Conservation (phyloP, 163 green algal species). For the Prototheca stagnorum region DNA sequence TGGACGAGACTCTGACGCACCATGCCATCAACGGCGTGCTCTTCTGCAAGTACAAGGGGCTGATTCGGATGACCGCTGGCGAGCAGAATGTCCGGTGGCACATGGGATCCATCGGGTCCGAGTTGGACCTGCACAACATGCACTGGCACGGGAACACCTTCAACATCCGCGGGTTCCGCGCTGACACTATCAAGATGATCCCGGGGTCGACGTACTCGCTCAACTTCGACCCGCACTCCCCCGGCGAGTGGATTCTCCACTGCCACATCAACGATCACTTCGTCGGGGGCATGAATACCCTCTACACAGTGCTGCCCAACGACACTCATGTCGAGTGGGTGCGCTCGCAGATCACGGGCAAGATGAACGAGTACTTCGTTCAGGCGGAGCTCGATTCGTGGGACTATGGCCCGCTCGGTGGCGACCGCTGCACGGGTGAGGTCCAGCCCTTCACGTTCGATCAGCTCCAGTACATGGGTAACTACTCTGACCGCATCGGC, state of each 20-base stretch:
- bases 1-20: conserved; percentile 27
- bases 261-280: conserved; percentile 42
- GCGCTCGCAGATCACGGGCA: conserved; percentile 11
- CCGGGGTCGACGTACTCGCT: conserved; percentile 5
- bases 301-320: conserved; percentile 18
- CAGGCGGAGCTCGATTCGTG: conserved; percentile 35
- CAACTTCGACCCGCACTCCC: conserved; percentile 15
- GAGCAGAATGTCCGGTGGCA: conserved; percentile 46
- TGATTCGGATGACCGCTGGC: conserved; percentile 14
- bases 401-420: conserved; percentile 34
- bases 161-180: conserved; percentile 5
- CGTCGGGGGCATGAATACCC: conserved; percentile 31
- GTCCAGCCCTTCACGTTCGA: conserved; percentile 7
- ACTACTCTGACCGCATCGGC: conserved; percentile 15
- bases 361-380: conserved; percentile 29
- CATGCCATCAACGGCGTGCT: conserved; percentile 47
- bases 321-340: background rate
- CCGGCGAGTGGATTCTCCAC: conserved; percentile 28
- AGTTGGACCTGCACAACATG: conserved; percentile 48
- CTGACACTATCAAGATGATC: conserved; percentile 18
- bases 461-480: conserved; percentile 7
- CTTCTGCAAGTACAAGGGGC: conserved; percentile 33
- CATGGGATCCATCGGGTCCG: conserved; percentile 32
- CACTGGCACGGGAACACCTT: conserved; percentile 58
- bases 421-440: conserved; percentile 23